Evolutionary conservation across 2,329 filamentous ascomycete genomes (phyloP), one percentile per base, ranked within the genome.

Genomic region (Pezicula neosporulosa): DNA sequence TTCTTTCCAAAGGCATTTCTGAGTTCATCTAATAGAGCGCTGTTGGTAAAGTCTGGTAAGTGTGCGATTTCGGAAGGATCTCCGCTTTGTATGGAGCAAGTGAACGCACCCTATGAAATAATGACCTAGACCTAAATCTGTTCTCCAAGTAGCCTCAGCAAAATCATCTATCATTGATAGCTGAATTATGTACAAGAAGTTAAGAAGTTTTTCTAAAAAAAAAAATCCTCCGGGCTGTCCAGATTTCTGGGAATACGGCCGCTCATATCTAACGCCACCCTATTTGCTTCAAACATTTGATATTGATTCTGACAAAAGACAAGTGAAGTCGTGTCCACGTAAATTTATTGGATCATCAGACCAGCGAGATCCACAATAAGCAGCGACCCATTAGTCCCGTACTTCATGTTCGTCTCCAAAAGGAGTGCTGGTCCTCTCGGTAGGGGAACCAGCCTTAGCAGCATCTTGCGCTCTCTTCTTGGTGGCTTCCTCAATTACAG

Each of bases 371-470:
- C 45, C 30, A 47, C 30, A 37, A 37, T n/a, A 13, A n/a, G 19
- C n/a, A 18, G 15, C 16, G 18, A 38, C 16, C 50, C 45, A 58
- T 60, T 48, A 61, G 46, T 80, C 77, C 59, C 72, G 75, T 28
- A 80, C 77, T 47, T 79, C 81, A 59, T 83, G 73, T 60, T 81
- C 77, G 56, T 84, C 81, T 18, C 78, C 75, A 60, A 83, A 84
- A 1, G 79, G 81, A 58, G 78, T 81, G 52, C 62, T 63, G 24
- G 68, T 69, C 50, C 70, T 66, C 62, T 47, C 69, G 63, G 51
- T 68, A 60, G 38, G 61, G 60, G 42, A 61, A 56, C 18, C 64
- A 61, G 19, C 24, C 27, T 18, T 27, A 10, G 27, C 42, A 12
- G 24, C 42, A 37, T 58, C 60, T 43, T 64, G 55, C 19, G 61